Conservation (phyloP, 495 filamentous ascomycete genomes). For the Penicillium goetzii region DNA sequence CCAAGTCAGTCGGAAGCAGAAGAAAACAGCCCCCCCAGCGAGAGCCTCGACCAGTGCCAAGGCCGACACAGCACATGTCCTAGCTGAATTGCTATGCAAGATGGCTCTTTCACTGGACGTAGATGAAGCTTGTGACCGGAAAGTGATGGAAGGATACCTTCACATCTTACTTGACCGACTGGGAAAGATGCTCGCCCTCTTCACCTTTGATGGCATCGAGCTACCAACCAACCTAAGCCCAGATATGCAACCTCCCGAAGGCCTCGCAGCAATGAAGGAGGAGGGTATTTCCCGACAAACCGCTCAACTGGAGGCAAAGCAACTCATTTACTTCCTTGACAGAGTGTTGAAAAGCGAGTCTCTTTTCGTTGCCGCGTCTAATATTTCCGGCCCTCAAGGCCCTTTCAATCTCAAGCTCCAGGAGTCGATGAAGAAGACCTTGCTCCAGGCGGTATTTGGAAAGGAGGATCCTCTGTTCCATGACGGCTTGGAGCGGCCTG, state of each 20-base stretch:
- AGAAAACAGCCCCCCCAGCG: not conserved
- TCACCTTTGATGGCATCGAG: slow-evolving; percentile 40
- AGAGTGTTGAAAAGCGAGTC: slow-evolving; percentile 28
- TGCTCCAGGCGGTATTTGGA: slow-evolving; percentile 48
- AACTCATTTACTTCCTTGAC: slow-evolving; percentile 46
- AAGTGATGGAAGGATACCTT: slow-evolving; percentile 46
- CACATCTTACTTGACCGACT: slow-evolving; percentile 40
- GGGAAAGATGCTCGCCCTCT: slow-evolving; percentile 44
- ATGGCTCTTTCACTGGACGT: slow-evolving; percentile 38
- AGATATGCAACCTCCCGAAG: slow-evolving; percentile 35
- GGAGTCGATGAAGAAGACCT: slow-evolving; percentile 43
- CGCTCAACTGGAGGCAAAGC: slow-evolving; percentile 37
- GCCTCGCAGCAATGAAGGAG: slow-evolving; percentile 29
- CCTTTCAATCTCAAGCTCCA: slow-evolving; percentile 32
- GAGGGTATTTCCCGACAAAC: slow-evolving; percentile 26
- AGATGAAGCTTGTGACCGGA: slow-evolving; percentile 27
- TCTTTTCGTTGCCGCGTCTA: not conserved
- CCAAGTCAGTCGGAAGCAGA: not conserved
- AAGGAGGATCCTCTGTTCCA: slow-evolving; percentile 33
- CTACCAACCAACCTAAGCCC: slow-evolving; percentile 28
- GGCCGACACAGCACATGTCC: slow-evolving; percentile 14
- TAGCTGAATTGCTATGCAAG: slow-evolving; percentile 33
- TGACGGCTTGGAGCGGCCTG: slow-evolving; percentile 29
- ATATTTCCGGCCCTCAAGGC: not conserved
- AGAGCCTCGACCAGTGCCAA: slow-evolving; percentile 9